Conservation (phyloP, 352 stramenopile genomes). For the Thraustochytrium sp. region DNA sequence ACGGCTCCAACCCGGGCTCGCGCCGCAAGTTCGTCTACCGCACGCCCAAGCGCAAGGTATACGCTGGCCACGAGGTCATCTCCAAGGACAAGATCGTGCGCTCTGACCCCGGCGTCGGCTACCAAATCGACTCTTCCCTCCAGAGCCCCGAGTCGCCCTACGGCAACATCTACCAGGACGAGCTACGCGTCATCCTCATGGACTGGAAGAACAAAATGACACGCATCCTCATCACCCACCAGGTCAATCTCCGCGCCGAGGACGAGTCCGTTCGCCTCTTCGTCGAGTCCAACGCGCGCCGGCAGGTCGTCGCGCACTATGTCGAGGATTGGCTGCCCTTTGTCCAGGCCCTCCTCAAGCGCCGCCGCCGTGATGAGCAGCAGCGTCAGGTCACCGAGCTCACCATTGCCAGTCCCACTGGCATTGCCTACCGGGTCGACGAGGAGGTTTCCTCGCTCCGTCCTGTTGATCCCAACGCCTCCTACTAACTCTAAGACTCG, state of each 20-base stretch:
- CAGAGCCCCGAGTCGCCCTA: conserved; percentile 19
- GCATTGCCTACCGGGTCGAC: conserved; percentile 22
- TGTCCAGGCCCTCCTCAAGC: background rate
- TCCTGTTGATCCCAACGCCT: background rate
- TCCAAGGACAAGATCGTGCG: conserved; percentile 30
- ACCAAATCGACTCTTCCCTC: conserved; percentile 21
- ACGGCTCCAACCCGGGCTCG: background rate
- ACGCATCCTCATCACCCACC: conserved; percentile 21
- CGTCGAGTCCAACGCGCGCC: conserved; percentile 26
- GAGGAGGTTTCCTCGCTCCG: background rate
- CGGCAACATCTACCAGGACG: conserved; percentile 41
- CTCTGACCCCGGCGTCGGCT: background rate
- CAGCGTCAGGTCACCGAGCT: background rate
- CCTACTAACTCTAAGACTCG: no score
- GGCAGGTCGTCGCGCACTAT: background rate
- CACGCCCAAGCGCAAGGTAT: conserved; percentile 17
- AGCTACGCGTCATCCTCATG: conserved; percentile 10
- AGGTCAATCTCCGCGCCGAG: conserved; percentile 26
- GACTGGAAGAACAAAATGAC: conserved; percentile 40
- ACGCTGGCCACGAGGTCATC: conserved; percentile 19
- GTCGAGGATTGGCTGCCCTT: conserved; percentile 39
- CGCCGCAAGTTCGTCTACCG: conserved; percentile 20
- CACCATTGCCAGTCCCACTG: background rate
- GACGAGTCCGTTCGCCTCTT: conserved; percentile 31
- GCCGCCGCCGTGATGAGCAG: background rate